Evolutionary conservation across 2,329 filamentous ascomycete species (phyloP), one percentile per base, ranked within the genome.

Genomic region (Pseudomassariella vexata): DNA sequence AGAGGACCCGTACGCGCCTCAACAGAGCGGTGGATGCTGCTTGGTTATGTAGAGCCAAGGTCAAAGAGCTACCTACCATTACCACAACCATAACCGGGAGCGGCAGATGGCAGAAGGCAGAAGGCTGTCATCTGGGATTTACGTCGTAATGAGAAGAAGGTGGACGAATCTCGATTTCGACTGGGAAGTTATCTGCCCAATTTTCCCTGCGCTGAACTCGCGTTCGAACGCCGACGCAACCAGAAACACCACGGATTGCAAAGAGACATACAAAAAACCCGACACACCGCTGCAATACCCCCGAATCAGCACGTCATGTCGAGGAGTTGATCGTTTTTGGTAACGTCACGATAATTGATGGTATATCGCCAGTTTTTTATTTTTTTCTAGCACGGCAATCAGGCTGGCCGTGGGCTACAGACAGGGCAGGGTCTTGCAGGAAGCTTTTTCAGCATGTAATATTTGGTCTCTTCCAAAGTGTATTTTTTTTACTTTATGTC

Each of bases 1-100:
- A 60, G 92, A 96, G 59, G 92, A 98, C 59, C 92, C 92, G n/a
- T 98, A 98, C 60, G 88, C 90, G 53, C 90, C 90, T 48, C 90
- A 94, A 70, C 87, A 94, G 67, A 86, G 77, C 48, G 84, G 80
- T 56, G 85, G 88, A 52, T 98, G 92, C 78, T 98, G 92, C 69
- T 74, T 83, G 53, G 80, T 98, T 65, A 96, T 96, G 90, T 96
- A 76, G 48, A 59, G 26, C 25, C 28, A 31, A 35, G 19, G 22
- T n/a, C n/a, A n/a, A n/a, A n/a, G 12, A 14, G 5, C 17, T 15
- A 12, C 11, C 31, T 12, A 17, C n/a, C 24, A 27, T 16, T 14
- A 10, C n/a, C 24, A 11, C 16, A 33, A 18, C 11, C 16, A 35
- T 35, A 34, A 34, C 32, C 36, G 34, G 34, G 32, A 24, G 23